Evolutionary conservation across 2,329 filamentous ascomycete genomes (phyloP), one percentile per base, ranked within the genome.

Genomic region (Colletotrichum theobromicola): DNA sequence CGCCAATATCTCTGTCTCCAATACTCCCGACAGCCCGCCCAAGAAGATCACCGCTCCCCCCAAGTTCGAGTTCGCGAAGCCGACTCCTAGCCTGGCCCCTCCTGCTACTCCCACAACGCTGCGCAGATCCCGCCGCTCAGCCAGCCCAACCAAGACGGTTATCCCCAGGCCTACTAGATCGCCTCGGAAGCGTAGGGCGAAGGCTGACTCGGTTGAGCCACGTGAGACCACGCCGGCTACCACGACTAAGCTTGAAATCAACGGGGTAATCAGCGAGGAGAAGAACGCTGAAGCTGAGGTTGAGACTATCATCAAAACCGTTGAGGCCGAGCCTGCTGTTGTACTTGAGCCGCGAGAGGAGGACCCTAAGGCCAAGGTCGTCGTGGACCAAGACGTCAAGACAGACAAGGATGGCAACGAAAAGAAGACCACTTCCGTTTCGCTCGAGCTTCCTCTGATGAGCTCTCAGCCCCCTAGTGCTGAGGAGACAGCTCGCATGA

Each of bases 21-120:
- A 87, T 87, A 89, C 88, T 67, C 87, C 90, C 30, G 91, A 91
- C 77, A 93, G 93, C 77, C 90, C 94, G 70, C 90, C 92, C 77
- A 95, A 95, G 86, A 91, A 89, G 75, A 98, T 98, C 77, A 86
- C 90, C 18, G 92, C 95, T 28, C 97, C 97, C 60, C 97, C 97
- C 26, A 93, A 92, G 78, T 98, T 94, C 81, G 92, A 94, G 67
- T 77, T 92, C 34, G 85, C 89, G 74, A 83, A 85, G 70, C 83
- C 85, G 71, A 69, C 55, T 13, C 84, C 85, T 58, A 80, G 83
- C 13, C 83, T 90, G 46, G 85, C 85, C 10, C 88, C 89, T 28
- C 88, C 88, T 12, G 55, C 66, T 13, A 88, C 88, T 2, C 87
- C 89, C 4, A 83, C 85, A 1, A 83, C 85, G 8, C 80, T 86